A percentile compares a stretch with the other conserved stretches of the same genome.
Conservation (phyloP, 2,329 filamentous ascomycete species). For the Neonectria sp. region DNA sequence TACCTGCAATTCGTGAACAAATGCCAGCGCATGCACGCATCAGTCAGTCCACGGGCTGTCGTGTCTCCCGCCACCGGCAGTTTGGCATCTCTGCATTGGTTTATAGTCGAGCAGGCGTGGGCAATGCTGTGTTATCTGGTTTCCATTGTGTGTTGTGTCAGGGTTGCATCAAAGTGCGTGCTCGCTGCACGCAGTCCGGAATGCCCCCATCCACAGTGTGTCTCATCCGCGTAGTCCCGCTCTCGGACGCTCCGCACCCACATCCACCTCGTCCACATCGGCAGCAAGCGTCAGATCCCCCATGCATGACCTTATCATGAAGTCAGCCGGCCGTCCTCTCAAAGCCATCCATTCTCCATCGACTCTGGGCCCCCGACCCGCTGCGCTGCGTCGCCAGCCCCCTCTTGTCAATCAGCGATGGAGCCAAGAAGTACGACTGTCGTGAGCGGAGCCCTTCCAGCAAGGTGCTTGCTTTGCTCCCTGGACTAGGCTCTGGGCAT, state of each 20-base stretch:
- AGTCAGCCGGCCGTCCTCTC: conserved; percentile 36
- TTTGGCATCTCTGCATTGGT: background rate
- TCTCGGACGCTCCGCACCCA: conserved; percentile 41
- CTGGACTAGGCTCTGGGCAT: conserved; percentile 4
- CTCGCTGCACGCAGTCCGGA: conserved; percentile 2
- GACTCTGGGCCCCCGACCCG: conserved; percentile 20
- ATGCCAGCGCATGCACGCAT: conserved; percentile 20
- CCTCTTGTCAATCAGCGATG: background rate
- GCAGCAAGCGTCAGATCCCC: conserved; percentile 46
- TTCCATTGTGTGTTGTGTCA: conserved; percentile 9
- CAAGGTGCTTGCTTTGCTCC: conserved; percentile 6
- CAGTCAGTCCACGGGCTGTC: conserved; percentile 8
- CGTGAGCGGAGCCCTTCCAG: conserved; percentile 14
- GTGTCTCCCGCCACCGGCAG: background rate
- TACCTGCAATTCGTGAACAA: conserved; percentile 1
- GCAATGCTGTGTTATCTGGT: conserved; percentile 5
- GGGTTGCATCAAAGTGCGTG: conserved; percentile 13
- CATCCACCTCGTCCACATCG: conserved; percentile 26
- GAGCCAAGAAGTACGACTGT: conserved; percentile 3
- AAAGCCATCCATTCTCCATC: conserved; percentile 9
- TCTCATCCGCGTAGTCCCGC: conserved; percentile 34
- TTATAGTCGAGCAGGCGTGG: conserved; percentile 4
- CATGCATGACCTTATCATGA: conserved; percentile 49
- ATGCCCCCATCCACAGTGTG: background rate
- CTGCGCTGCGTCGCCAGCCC: conserved; percentile 17